These are phyloP conservation scores for Apiotrichum brassicae DNA, from an alignment of 1,284 basidiomycete genomes.

Conservation along the genomic window DNA sequence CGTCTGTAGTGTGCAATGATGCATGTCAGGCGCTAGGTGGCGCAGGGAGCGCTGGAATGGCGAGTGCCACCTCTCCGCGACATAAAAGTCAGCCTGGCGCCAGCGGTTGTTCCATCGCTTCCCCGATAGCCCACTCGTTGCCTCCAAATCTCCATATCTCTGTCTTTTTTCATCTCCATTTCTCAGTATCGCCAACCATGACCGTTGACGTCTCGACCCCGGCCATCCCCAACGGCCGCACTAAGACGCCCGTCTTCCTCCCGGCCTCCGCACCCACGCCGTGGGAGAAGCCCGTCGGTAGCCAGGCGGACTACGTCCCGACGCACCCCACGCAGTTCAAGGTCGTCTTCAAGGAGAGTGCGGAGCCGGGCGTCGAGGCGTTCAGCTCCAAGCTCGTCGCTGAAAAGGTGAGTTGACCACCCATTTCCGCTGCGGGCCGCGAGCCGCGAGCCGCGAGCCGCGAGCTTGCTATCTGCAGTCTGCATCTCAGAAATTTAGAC, in stretches of 20 bases:
- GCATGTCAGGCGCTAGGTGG: no score
- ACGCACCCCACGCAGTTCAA: slow-evolving; percentile 39
- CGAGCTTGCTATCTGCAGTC: no score
- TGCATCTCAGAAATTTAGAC: no score
- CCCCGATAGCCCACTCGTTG: no score
- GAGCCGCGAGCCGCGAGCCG: no score
- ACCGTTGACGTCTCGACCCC: neutral
- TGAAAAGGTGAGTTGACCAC: slow-evolving; percentile 35
- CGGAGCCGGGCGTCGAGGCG: slow-evolving; percentile 27
- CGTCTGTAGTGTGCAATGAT: no score
- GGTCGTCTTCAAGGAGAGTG: slow-evolving; percentile 32
- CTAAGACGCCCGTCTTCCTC: slow-evolving; percentile 10
- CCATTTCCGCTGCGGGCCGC: no score
- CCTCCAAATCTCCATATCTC: no score
- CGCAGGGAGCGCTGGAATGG: no score
- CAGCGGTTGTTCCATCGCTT: no score
- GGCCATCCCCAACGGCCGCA: neutral
- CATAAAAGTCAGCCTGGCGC: no score
- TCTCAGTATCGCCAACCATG: neutral
- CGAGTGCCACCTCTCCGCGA: no score
- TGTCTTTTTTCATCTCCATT: neutral
- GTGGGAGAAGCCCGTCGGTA: slow-evolving; percentile 37
- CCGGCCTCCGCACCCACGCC: slow-evolving; percentile 15
- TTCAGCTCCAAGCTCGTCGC: slow-evolving; percentile 40
- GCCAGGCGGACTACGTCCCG: slow-evolving; percentile 37